phyloP scores from a whole-genome alignment of 768 basidiomycete genomes.

The Macrocybe gigantea region DNA sequence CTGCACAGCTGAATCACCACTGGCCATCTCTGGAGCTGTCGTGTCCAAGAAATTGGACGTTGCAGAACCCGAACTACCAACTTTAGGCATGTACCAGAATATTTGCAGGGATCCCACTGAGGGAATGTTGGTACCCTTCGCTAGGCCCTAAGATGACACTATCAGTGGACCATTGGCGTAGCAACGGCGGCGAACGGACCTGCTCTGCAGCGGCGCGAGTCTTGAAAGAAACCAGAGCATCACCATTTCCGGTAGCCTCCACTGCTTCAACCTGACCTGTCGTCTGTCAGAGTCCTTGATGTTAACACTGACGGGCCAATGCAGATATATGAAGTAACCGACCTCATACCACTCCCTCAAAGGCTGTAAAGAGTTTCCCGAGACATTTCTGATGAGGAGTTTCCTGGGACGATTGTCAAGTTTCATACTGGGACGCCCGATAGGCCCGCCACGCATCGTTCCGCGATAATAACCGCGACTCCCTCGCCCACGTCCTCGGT shows the following conservation, averaged over 20 bases:
- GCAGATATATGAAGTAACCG: constrained; percentile 8
- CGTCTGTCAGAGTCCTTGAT: constrained; percentile 32
- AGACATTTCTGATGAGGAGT: constrained; percentile 66
- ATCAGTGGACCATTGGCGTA: background rate
- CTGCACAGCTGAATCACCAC: too few relatives aligned
- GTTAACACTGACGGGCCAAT: constrained; percentile 2
- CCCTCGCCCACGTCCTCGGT: constrained; percentile 64
- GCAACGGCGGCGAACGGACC: constrained; percentile 28
- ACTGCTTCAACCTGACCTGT: constrained; percentile 68
- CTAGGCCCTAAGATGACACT: constrained; percentile 47
- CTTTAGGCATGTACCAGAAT: constrained; percentile 47
- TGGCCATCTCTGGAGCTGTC: background rate
- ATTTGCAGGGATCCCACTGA: constrained; percentile 60
- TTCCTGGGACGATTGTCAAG: constrained; percentile 87
- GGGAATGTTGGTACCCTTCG: constrained; percentile 66
- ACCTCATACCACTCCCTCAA: constrained; percentile 86
- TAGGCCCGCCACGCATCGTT: constrained; percentile 53
- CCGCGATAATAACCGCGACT: constrained; percentile 57
- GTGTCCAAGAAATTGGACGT: background rate
- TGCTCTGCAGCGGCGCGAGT: constrained; percentile 73
- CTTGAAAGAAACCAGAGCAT: constrained; percentile 63
- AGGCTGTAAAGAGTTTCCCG: constrained; percentile 43
- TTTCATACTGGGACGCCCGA: constrained; percentile 72
- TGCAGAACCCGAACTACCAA: background rate
- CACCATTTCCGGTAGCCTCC: constrained; percentile 47